phyloP scores from a whole-genome alignment of 441 rosid genomes.

The Adansonia madagascariensis region DNA sequence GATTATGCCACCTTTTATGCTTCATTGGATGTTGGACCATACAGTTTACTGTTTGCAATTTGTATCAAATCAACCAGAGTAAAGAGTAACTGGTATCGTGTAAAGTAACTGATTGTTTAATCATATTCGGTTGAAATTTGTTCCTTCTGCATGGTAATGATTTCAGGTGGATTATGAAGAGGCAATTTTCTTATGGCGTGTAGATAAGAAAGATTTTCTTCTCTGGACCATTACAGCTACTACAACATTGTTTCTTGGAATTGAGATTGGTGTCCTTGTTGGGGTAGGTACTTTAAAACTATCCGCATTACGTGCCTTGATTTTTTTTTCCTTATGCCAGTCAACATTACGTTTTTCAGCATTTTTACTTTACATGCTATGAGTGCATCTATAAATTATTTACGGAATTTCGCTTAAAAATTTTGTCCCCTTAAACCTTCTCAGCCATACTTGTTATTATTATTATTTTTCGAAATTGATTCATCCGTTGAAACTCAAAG shows the following conservation, averaged over 20 bases:
- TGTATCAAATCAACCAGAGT: background rate
- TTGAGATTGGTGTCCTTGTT: conserved; percentile 94
- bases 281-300: conserved; percentile 66
- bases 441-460: background rate
- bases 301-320: background rate
- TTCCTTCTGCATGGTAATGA: conserved; percentile 29
- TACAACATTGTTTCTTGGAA: conserved; percentile 87
- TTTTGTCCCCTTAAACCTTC: background rate
- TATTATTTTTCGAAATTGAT: background rate
- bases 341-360: background rate
- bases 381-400: background rate
- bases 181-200: conserved; percentile 91
- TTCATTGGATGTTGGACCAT: background rate
- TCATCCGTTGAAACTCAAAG: background rate
- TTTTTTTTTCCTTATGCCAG: background rate
- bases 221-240: conserved; percentile 88
- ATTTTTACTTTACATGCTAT: background rate
- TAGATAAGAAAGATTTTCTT: conserved; percentile 93
- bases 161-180: conserved; percentile 90
- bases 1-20: background rate
- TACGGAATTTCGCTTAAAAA: background rate
- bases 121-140: background rate
- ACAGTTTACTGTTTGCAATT: background rate
- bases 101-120: background rate
- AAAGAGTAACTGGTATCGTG: background rate